These are phyloP conservation scores for Zygotorulaspora danielsina DNA, from an alignment of 805 yeast species.

Conservation along the genomic window DNA sequence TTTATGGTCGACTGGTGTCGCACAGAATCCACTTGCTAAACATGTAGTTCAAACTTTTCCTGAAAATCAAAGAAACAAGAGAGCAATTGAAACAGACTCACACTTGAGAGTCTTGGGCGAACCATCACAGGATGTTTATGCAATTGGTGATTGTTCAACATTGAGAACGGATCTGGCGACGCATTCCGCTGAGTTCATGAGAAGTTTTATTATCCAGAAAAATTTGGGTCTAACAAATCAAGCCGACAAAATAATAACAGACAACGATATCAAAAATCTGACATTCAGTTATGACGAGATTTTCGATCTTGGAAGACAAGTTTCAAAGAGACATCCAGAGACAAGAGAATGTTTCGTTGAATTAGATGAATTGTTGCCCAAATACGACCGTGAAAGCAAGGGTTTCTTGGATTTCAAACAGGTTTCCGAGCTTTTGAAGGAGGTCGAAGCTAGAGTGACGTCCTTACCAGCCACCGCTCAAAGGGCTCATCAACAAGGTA, in stretches of 20 bases:
- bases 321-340: constrained; percentile 52
- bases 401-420: constrained; percentile 54
- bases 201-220: constrained; percentile 43
- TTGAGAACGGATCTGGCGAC: constrained; percentile 57
- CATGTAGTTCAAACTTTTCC: constrained; percentile 47
- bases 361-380: constrained; percentile 48
- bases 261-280: constrained; percentile 49
- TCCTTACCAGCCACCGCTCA: constrained; percentile 73
- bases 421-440: constrained; percentile 46
- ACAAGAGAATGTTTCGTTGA: constrained; percentile 52
- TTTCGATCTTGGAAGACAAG: constrained; percentile 43
- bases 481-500: constrained; percentile 69
- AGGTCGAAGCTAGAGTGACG: constrained; percentile 58
- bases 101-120: constrained; percentile 67
- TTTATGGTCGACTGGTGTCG: constrained; percentile 74
- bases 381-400: constrained; percentile 44
- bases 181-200: constrained; percentile 49
- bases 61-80: constrained; percentile 51
- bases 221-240: constrained; percentile 36
- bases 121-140: constrained; percentile 62
- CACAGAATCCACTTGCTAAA: constrained; percentile 58
- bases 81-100: constrained; percentile 76
- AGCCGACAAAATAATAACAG: constrained; percentile 40
- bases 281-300: constrained; percentile 47
- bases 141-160: constrained; percentile 70